A percentile compares a stretch with the other conserved stretches of the same genome.
phyloP scores from a whole-genome alignment of 495 filamentous ascomycete species.

The Halenospora varia region DNA sequence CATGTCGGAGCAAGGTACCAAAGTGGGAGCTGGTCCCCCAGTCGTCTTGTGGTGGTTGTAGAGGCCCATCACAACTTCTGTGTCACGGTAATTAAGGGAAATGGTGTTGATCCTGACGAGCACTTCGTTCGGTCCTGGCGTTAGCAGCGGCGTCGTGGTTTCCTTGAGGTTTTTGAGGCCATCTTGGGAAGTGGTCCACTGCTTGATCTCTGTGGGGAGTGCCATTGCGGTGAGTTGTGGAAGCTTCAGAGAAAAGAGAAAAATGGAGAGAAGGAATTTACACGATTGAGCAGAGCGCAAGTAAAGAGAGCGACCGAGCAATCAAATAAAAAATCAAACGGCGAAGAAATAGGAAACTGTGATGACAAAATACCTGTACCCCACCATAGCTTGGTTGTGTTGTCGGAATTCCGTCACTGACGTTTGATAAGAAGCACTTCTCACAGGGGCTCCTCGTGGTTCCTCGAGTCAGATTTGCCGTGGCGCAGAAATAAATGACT shows the following conservation, averaged over 20 bases:
- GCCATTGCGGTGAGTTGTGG: no score
- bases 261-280: no score
- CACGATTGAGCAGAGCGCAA: not conserved
- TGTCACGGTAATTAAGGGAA: constrained; percentile 57
- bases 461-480: not conserved
- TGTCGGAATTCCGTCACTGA: not conserved
- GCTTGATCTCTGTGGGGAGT: constrained; percentile 26
- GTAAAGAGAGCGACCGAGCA: not conserved
- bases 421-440: not conserved
- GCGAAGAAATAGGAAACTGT: not conserved
- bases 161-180: constrained; percentile 46
- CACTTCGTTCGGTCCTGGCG: constrained; percentile 44
- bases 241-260: no score
- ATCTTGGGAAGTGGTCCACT: constrained; percentile 46
- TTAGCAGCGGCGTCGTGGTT: constrained; percentile 36
- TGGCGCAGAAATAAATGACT: no score
- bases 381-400: not conserved
- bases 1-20: constrained; percentile 43
- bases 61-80: constrained; percentile 51
- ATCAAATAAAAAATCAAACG: not conserved
- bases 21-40: constrained; percentile 23
- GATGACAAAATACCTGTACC: not conserved
- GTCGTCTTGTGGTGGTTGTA: constrained; percentile 50
- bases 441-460: no score
- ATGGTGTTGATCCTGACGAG: constrained; percentile 52